Conservation (phyloP, 139 green algal species). For the Chlorella sp. region DNA sequence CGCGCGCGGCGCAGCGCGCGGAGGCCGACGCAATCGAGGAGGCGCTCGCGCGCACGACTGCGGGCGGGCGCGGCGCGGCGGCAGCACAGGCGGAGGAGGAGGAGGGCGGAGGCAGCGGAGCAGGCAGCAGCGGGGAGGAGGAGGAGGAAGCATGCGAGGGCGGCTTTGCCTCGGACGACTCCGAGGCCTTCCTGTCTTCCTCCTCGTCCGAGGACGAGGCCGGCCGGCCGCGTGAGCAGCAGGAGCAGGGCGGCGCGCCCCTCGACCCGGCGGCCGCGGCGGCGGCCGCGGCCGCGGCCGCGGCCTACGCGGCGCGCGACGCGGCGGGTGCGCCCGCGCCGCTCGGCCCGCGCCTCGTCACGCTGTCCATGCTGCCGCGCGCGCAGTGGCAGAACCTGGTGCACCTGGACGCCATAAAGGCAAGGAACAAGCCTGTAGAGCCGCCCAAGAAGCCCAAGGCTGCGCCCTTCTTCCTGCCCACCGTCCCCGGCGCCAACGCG, state of each 20-base stretch:
- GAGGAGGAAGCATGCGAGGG: background rate
- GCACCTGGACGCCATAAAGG: slow-evolving; percentile 92
- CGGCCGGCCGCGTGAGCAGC: slow-evolving; percentile 2
- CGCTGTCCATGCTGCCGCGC: slow-evolving; percentile 84
- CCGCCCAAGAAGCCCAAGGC: slow-evolving; percentile 90
- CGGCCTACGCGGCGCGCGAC: slow-evolving; percentile 30
- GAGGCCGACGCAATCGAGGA: background rate
- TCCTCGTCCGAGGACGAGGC: too few species aligned
- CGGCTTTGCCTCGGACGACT: background rate
- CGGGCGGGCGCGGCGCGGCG: background rate
- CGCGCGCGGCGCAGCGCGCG: background rate
- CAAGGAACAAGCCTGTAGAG: slow-evolving; percentile 86
- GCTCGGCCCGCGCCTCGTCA: slow-evolving; percentile 78
- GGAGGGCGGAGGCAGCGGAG: slow-evolving; percentile 15
- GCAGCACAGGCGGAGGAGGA: background rate
- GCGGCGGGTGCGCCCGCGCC: slow-evolving; percentile 55
- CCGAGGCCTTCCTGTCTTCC: too few species aligned
- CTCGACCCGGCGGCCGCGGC: slow-evolving; percentile 22
- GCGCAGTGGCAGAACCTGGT: slow-evolving; percentile 90
- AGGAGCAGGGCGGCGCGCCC: background rate
- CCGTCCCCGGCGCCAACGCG: slow-evolving; percentile 47
- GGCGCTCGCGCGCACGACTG: slow-evolving; percentile 20
- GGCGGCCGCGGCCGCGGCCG: background rate
- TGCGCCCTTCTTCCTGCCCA: slow-evolving; percentile 98
- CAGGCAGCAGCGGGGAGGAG: slow-evolving; percentile 3